phyloP scores from a whole-genome alignment of 139 green algal genomes.

The Micromonas pusilla region DNA sequence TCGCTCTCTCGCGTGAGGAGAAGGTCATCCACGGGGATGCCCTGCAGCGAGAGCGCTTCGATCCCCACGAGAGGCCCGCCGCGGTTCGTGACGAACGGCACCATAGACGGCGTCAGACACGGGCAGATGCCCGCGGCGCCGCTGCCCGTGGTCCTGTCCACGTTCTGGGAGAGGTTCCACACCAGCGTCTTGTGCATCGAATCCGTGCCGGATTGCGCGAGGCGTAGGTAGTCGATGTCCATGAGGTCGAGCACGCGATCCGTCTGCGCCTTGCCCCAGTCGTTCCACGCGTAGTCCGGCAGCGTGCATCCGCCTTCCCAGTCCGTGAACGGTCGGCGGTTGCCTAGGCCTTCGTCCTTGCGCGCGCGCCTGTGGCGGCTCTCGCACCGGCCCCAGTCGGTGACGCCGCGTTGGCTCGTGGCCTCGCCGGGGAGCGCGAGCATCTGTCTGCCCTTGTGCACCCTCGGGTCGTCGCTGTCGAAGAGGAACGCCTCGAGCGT shows the following conservation, averaged over 20 bases:
- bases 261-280: slow-evolving; percentile 33
- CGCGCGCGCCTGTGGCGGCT: slow-evolving; percentile 29
- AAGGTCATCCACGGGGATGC: slow-evolving; percentile 33
- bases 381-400: slow-evolving; percentile 29
- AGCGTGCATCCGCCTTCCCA: slow-evolving; percentile 30
- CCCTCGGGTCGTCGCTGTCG: slow-evolving; percentile 26
- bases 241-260: slow-evolving; percentile 35
- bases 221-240: slow-evolving; percentile 33
- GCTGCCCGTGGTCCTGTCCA: slow-evolving; percentile 25
- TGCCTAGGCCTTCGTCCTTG: slow-evolving; percentile 23
- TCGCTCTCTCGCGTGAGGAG: slow-evolving; percentile 30
- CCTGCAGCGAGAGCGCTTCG: slow-evolving; percentile 31
- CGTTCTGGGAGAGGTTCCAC: slow-evolving; percentile 35
- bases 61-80: slow-evolving; percentile 33
- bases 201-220: slow-evolving; percentile 12
- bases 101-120: slow-evolving; percentile 34
- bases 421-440: slow-evolving; percentile 12
- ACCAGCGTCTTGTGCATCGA: slow-evolving; percentile 34
- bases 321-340: slow-evolving; percentile 24
- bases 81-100: slow-evolving; percentile 34
- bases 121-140: slow-evolving; percentile 28
- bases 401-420: neutral
- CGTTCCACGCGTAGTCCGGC: slow-evolving; percentile 31
- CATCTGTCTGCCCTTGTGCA: slow-evolving; percentile 19
- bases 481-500: slow-evolving; percentile 33